These are phyloP conservation scores for Solanum appendiculatum DNA, from an alignment of 257 asterid species.

Conservation along the genomic window DNA sequence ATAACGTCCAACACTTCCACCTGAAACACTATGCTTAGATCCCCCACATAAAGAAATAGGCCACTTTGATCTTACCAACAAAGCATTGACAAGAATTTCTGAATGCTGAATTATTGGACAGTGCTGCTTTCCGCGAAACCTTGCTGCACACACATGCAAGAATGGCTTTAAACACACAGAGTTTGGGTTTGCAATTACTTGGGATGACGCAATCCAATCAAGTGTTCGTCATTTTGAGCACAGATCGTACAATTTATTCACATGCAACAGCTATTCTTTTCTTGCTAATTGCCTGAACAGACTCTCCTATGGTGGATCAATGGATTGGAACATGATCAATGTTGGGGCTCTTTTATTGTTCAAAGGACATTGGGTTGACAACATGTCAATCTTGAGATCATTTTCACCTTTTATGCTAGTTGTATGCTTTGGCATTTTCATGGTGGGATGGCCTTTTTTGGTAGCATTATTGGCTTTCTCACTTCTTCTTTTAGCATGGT, in stretches of 20 bases:
- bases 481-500: slow-evolving; percentile 60
- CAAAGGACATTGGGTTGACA: slow-evolving; percentile 71
- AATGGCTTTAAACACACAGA: slow-evolving; percentile 57
- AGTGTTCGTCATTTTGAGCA: slow-evolving; percentile 47
- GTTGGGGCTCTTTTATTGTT: slow-evolving; percentile 56
- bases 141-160: slow-evolving; percentile 60
- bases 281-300: slow-evolving; percentile 70
- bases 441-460: slow-evolving; percentile 85
- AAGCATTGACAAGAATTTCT: neutral
- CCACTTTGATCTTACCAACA: neutral
- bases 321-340: slow-evolving; percentile 82
- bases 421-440: slow-evolving; percentile 47
- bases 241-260: slow-evolving; percentile 77
- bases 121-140: slow-evolving; percentile 81
- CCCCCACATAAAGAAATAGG: neutral
- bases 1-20: neutral
- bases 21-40: neutral
- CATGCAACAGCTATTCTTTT: slow-evolving; percentile 85
- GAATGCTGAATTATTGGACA: slow-evolving; percentile 10
- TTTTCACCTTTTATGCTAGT: slow-evolving; percentile 62
- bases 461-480: slow-evolving; percentile 56
- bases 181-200: slow-evolving; percentile 59
- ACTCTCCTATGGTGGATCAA: slow-evolving; percentile 51
- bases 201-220: slow-evolving; percentile 77
- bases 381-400: slow-evolving; percentile 44